Percentiles rank a stretch among this genome's conserved stretches.
Conservation (phyloP, 148 eudicot genomes). For the Polygonum aviculare region DNA sequence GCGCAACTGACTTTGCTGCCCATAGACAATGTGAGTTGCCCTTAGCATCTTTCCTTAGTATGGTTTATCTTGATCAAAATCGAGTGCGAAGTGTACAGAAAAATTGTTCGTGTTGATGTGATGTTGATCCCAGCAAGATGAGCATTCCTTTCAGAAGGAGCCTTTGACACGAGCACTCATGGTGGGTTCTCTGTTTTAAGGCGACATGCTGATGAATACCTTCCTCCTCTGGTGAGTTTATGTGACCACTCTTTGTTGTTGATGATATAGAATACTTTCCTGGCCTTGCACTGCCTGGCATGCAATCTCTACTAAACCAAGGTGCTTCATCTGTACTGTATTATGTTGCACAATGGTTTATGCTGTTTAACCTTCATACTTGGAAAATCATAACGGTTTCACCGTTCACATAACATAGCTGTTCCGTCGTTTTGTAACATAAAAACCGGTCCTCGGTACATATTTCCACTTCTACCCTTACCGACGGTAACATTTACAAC, state of each 20-base stretch:
- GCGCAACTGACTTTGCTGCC: slow-evolving; percentile 89
- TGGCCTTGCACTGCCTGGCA: slow-evolving; percentile 87
- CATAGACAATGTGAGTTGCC: slow-evolving; percentile 43
- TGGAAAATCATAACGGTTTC: too few relatives aligned
- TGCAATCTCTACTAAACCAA: slow-evolving; percentile 81
- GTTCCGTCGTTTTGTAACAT: too few relatives aligned
- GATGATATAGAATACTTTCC: background rate
- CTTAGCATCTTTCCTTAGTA: background rate
- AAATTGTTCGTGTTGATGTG: background rate
- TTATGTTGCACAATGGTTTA: background rate
- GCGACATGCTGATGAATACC: slow-evolving; percentile 98
- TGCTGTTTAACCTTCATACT: background rate
- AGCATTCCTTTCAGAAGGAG: slow-evolving; percentile 42
- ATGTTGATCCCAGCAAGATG: slow-evolving; percentile 46
- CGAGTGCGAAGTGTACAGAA: background rate
- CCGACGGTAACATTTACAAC: too few relatives aligned
- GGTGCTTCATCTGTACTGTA: slow-evolving; percentile 29
- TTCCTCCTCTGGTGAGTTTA: slow-evolving; percentile 73
- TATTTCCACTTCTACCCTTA: too few relatives aligned
- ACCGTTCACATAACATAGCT: too few relatives aligned
- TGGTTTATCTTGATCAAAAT: background rate
- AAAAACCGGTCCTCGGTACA: too few relatives aligned
- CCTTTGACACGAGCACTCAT: slow-evolving; percentile 93
- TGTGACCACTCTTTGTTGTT: background rate
- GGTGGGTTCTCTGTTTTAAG: slow-evolving; percentile 96